phyloP scores from a whole-genome alignment of 2,329 filamentous ascomycete genomes.

The Macroventuria anomochaeta region DNA sequence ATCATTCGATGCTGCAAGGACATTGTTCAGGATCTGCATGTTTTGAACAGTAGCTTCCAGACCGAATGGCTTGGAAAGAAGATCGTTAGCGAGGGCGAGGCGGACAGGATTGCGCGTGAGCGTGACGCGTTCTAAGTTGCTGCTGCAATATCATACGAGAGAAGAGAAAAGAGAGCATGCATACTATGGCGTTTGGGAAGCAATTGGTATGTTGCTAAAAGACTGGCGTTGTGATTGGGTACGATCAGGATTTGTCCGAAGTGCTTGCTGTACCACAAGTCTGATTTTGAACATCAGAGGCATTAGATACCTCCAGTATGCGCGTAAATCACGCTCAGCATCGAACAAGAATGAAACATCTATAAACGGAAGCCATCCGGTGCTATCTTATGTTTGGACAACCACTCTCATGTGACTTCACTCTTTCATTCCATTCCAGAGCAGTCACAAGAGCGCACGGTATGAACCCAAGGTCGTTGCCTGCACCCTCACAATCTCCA shows the following conservation, averaged over 20 bases:
- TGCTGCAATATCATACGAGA: neutral
- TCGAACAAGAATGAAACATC: neutral
- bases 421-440: too few relatives aligned
- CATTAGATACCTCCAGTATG: neutral
- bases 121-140: constrained; percentile 34
- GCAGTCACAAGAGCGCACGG: too few relatives aligned
- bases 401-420: too few relatives aligned
- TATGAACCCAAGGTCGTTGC: too few relatives aligned
- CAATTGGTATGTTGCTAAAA: constrained; percentile 9
- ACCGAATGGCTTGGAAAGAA: constrained; percentile 66
- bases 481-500: too few relatives aligned
- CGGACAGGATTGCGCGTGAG: constrained; percentile 41
- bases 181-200: constrained; percentile 16
- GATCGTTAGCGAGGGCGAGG: constrained; percentile 46
- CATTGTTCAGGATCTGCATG: constrained; percentile 79
- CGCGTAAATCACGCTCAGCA: neutral
- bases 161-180: neutral
- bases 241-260: neutral
- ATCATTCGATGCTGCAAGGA: constrained; percentile 81
- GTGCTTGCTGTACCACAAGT: neutral
- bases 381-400: too few relatives aligned
- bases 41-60: constrained; percentile 85
- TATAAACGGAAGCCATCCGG: neutral
- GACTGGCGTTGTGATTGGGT: constrained; percentile 12
- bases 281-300: neutral